These are phyloP conservation scores for Umbelopsis sp. DNA, from an alignment of 371 early-diverging fungal genomes.

Conservation along the genomic window DNA sequence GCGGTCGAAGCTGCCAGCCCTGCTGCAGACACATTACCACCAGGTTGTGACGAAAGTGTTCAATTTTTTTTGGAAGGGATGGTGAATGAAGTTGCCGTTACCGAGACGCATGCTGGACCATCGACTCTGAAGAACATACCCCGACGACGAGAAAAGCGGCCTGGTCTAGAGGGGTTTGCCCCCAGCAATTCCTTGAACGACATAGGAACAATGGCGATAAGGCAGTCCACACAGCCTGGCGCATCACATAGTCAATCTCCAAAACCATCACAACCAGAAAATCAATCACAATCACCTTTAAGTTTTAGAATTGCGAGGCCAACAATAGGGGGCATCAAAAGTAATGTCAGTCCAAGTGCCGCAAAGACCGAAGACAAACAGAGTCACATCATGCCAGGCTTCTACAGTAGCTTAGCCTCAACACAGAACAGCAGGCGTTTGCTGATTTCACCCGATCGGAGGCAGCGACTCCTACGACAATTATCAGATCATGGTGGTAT, in stretches of 20 bases:
- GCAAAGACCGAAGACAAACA: neutral
- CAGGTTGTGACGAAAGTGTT: neutral
- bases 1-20: neutral
- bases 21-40: no score
- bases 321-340: neutral
- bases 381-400: neutral
- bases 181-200: slow-evolving; percentile 5
- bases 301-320: slow-evolving; percentile 4
- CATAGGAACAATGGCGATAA: neutral
- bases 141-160: slow-evolving; percentile 9
- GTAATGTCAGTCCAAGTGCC: neutral
- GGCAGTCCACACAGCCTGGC: no score
- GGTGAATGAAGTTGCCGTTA: neutral
- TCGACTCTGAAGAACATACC: neutral
- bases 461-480: slow-evolving; percentile 7
- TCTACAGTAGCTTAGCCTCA: slow-evolving; percentile 10
- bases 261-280: neutral
- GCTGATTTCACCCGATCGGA: slow-evolving; percentile 4
- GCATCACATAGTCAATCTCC: neutral
- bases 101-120: neutral
- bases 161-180: slow-evolving; percentile 3
- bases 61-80: slow-evolving; percentile 12
- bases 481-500: slow-evolving; percentile 2
- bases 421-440: neutral
- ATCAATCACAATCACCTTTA: neutral